Evolutionary conservation across 1,284 basidiomycete genomes (phyloP).

Genomic region (Fistulina hepatica): DNA sequence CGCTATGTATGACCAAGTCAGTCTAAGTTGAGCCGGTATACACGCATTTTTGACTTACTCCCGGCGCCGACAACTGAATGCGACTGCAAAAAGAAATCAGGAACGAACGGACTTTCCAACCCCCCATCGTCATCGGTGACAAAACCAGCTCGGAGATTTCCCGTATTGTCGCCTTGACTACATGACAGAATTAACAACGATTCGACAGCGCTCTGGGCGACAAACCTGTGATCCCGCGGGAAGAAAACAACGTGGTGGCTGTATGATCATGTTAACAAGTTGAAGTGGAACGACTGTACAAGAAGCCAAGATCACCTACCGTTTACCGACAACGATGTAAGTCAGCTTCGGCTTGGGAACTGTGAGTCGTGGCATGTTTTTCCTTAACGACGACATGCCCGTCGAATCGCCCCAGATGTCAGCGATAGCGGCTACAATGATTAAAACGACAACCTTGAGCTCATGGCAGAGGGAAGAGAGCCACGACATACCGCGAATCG

Average conservation of each 20-base stretch:
- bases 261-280: background rate
- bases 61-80: conserved; percentile 30
- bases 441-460: too few relatives aligned
- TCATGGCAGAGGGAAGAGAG: too few relatives aligned
- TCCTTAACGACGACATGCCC: background rate
- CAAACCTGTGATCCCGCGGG: conserved; percentile 11
- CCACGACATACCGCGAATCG: conserved; percentile 24
- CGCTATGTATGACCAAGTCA: conserved; percentile 7
- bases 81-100: conserved; percentile 29
- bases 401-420: too few relatives aligned
- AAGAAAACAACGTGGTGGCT: conserved; percentile 14
- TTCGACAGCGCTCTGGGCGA: too few relatives aligned
- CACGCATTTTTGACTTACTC: conserved; percentile 18
- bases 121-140: conserved; percentile 22
- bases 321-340: conserved; percentile 31
- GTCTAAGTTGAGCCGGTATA: background rate
- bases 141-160: conserved; percentile 24
- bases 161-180: conserved; percentile 25
- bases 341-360: conserved; percentile 18
- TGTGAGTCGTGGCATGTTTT: too few relatives aligned
- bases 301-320: conserved; percentile 15
- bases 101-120: conserved; percentile 19
- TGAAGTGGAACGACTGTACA: background rate
- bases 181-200: too few relatives aligned
- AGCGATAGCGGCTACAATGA: too few relatives aligned